Conservation (phyloP, 2,329 filamentous ascomycete species). For the Aspergillus tanneri region DNA sequence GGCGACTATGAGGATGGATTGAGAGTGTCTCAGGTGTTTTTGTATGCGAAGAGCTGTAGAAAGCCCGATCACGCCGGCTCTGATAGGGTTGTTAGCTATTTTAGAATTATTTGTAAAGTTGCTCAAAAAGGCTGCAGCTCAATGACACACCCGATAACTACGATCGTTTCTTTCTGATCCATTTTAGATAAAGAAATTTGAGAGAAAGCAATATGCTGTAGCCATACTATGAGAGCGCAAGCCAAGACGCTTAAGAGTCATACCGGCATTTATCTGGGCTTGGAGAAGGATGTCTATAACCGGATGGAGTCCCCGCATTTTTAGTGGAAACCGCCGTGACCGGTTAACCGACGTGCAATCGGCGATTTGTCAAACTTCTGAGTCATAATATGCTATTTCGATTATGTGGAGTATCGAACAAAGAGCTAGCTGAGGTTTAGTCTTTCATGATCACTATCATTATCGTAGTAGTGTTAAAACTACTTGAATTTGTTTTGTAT, state of each 20-base stretch:
- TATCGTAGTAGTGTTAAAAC: background rate
- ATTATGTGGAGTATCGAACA: background rate
- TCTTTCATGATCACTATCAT: background rate
- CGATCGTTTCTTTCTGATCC: conserved; percentile 33
- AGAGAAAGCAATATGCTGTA: background rate
- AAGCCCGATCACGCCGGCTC: conserved; percentile 44
- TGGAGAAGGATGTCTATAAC: background rate
- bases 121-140: background rate
- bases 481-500: background rate
- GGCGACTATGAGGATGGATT: conserved; percentile 42
- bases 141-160: conserved; percentile 37
- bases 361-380: background rate
- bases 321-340: background rate
- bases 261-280: background rate
- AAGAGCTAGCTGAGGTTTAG: background rate
- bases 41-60: conserved; percentile 38
- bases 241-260: background rate
- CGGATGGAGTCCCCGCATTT: background rate
- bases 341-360: background rate
- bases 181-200: conserved; percentile 15
- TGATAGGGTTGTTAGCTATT: conserved; percentile 18
- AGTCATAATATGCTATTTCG: no score
- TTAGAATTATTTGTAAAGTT: background rate
- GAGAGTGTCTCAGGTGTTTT: conserved; percentile 26
- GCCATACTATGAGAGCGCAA: background rate